Percentiles rank a stretch among this genome's conserved stretches.
Evolutionary conservation across 2,329 filamentous ascomycete genomes (phyloP).

Genomic region (Pseudocercospora fijiensis): DNA sequence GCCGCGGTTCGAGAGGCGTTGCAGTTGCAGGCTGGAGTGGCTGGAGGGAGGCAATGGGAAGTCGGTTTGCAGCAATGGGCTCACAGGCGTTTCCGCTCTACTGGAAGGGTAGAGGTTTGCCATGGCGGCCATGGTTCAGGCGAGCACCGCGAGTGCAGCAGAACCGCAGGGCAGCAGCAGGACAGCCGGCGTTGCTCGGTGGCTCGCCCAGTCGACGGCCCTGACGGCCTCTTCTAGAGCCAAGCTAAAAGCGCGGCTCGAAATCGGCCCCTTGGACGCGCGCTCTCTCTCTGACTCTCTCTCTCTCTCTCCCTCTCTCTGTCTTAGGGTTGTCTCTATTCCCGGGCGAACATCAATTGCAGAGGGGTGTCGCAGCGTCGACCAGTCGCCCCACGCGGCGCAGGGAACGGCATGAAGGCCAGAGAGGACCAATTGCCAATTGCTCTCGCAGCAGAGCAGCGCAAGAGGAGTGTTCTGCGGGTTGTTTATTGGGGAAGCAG

Average conservation of each 20-base stretch:
- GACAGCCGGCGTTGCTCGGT: constrained; percentile 1
- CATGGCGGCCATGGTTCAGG: background rate
- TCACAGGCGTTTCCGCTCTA: constrained; percentile 10
- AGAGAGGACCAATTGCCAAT: background rate
- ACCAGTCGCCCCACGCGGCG: background rate
- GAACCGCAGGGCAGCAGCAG: no score
- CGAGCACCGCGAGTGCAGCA: background rate
- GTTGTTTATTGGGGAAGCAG: background rate
- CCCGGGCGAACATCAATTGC: background rate
- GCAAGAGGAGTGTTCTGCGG: background rate
- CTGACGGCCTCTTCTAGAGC: constrained; percentile 2
- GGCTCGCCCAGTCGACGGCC: background rate
- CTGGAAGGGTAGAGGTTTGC: background rate
- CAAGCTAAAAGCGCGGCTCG: background rate
- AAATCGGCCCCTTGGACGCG: background rate
- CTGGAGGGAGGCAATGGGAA: constrained; percentile 17
- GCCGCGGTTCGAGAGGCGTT: constrained; percentile 9
- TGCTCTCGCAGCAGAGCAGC: background rate
- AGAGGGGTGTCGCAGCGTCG: background rate
- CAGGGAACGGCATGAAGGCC: background rate
- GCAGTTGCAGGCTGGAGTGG: constrained; percentile 8
- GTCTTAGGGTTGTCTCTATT: no score
- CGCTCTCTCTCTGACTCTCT: no score
- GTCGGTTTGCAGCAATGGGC: constrained; percentile 13
- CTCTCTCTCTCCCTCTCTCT: no score